phyloP scores from a whole-genome alignment of 1,284 basidiomycete genomes.

The Retiboletus flavoniger region DNA sequence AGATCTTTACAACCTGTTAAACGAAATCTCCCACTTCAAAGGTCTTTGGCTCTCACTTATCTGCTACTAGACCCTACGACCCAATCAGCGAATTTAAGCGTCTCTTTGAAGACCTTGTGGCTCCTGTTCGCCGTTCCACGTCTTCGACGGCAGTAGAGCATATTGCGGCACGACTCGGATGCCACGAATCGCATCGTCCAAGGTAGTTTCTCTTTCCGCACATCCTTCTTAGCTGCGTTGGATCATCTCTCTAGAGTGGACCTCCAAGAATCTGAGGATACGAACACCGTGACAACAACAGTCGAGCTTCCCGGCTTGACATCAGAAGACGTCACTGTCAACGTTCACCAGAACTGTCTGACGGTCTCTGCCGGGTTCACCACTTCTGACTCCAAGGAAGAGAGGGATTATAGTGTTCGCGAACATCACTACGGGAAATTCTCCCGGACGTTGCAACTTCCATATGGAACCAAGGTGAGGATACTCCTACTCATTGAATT shows the following conservation, averaged over 20 bases:
- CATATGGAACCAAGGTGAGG: constrained; percentile 7
- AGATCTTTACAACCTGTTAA: too few species aligned
- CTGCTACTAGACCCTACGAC: too few species aligned
- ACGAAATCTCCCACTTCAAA: too few species aligned
- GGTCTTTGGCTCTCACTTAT: too few species aligned
- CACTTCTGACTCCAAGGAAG: neutral
- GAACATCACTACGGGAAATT: constrained; percentile 2
- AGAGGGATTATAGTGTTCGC: neutral
- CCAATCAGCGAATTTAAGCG: neutral
- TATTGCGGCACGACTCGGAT: neutral
- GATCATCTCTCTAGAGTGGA: neutral
- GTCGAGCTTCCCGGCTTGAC: neutral
- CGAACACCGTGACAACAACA: neutral
- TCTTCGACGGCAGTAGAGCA: neutral
- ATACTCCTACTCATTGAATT: neutral
- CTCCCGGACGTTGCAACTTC: constrained; percentile 3
- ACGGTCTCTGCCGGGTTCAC: neutral
- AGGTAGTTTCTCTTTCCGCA: neutral
- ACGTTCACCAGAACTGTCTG: neutral
- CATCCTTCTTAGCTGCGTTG: neutral
- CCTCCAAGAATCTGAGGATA: neutral
- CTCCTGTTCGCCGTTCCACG: neutral
- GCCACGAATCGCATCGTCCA: neutral
- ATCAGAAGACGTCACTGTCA: neutral
- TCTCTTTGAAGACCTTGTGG: neutral